Evolutionary conservation across 1,284 basidiomycete species (phyloP), one percentile per base, ranked within the genome.

Genomic region (Ustilago trichophora): DNA sequence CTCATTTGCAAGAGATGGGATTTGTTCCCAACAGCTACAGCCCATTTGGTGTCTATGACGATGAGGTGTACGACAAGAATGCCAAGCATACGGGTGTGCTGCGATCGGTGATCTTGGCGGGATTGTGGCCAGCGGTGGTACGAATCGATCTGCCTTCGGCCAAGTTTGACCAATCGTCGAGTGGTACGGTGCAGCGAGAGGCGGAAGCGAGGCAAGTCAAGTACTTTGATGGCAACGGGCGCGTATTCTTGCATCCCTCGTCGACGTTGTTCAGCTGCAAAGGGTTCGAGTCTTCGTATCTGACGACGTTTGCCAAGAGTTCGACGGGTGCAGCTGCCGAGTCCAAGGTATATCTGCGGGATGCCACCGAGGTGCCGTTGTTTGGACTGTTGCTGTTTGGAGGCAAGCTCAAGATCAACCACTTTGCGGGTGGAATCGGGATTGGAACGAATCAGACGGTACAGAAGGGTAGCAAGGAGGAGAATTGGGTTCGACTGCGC

Each of bases 321-420:
- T 86, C 88, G 83, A 92, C 91, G 25, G 67, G 56, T 1, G 47
- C 41, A 0, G 50, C 43, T 7, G 55, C 44, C 9, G 58, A 69
- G 13, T 88, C 85, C 27, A 94, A 95, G 80, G 85, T 93, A 1
- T 96, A 90, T 80, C 77, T 96, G 71, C 85, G 92, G 43, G 93
- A 94, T 81, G 92, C 88, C 10, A 94, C 91, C 1, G 91, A 95
- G 85, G 86, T 91, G n/a, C 91, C 92, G 2, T 83, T 93, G 19
- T 95, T 91, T 78, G 90, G 88, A 1, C 82, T 95, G 18, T 82
- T 96, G 35, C 84, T 96, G 10, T 92, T 96, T 72, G 92, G 93
- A 3, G 92, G 92, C 0, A 84, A 85, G 15, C 87, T 95, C 22
- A 84, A 87, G 13, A 87, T 93, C 55, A 89, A 93, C 73, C 90